Evolutionary conservation across 2,329 filamentous ascomycete species (phyloP).

Genomic region (Hymenoscyphus infarciens): DNA sequence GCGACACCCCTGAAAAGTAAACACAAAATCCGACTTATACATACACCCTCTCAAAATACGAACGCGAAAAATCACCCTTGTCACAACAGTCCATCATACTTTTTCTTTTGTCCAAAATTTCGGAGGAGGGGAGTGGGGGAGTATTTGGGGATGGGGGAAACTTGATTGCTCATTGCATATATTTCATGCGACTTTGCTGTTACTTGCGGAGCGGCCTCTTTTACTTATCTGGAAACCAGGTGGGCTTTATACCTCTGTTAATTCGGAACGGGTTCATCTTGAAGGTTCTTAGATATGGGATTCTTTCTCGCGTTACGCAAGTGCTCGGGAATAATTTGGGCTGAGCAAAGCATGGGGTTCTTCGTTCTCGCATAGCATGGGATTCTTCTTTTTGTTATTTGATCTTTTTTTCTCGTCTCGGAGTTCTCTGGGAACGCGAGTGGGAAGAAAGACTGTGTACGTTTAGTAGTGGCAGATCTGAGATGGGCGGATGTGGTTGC

Average conservation of each 20-base stretch:
- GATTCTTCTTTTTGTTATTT: neutral
- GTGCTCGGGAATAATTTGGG: too few species aligned
- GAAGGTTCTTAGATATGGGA: neutral
- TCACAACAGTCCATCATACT: slow-evolving; percentile 15
- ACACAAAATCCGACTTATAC: slow-evolving; percentile 14
- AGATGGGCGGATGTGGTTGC: neutral
- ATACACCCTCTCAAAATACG: slow-evolving; percentile 12
- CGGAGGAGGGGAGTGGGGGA: neutral
- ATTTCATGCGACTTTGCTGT: neutral
- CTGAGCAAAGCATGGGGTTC: too few species aligned
- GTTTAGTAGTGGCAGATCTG: neutral
- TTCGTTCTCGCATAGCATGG: neutral
- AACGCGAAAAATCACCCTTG: slow-evolving; percentile 6
- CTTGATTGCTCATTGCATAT: neutral
- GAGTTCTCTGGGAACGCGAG: neutral
- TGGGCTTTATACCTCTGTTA: neutral
- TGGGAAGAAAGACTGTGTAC: neutral
- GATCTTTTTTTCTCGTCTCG: neutral
- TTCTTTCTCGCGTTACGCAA: too few species aligned
- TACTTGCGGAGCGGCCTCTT: neutral
- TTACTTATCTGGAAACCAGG: neutral
- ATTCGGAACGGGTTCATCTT: neutral
- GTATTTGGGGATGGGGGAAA: neutral
- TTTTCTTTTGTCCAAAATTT: slow-evolving; percentile 17
- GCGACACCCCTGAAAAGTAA: neutral